Evolutionary conservation across 345 rosid species (phyloP), one percentile per base, ranked within the genome.

Genomic region (Microcos paniculata): DNA sequence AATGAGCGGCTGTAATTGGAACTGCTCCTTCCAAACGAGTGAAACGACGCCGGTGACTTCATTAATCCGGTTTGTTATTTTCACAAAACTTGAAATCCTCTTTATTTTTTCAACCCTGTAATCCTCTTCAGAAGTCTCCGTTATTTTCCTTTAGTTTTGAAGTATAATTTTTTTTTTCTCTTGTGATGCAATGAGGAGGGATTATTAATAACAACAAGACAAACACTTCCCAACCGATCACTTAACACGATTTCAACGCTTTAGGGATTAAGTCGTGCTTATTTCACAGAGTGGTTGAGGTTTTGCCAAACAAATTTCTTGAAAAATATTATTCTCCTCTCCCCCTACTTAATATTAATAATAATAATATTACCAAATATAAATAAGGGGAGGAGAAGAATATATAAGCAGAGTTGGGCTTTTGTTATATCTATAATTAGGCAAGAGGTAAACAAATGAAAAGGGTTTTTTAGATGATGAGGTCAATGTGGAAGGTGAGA

Each of bases 171-270:
- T 35, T 8, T 61, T 8, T 14, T 26, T 7, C 33, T 46, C 8
- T 23, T n/a, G 7, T 30, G 69, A 43, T 5, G 12, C 52, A 66
- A 66, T 43, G 51, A 11, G 6, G 45, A 28, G 16, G 42, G 42
- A 62, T 59, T 26, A 33, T 15, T 18, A 10, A 48, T 31, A 70
- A 71, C 70, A 85, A 80, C 84, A 82, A 85, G 88, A 87, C 83
- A 87, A 84, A 87, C 89, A 83, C 90, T 83, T 81, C 88, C 84
- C 91, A 90, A 88, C 94, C 78, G 86, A 92, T 79, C 70, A 53
- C 79, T 26, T 62, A 71, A 80, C 86, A 84, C 88, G 78, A 88
- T 55, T 88, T 89, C 90, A 88, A 88, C 90, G 88, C 95, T 55
- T 69, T 51, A 66, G 78, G 28, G 83, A 79, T 51, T 21, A n/a